Base-by-base conservation (phyloP, 768 basidiomycete genomes). In the Russula olivacea region DNA sequence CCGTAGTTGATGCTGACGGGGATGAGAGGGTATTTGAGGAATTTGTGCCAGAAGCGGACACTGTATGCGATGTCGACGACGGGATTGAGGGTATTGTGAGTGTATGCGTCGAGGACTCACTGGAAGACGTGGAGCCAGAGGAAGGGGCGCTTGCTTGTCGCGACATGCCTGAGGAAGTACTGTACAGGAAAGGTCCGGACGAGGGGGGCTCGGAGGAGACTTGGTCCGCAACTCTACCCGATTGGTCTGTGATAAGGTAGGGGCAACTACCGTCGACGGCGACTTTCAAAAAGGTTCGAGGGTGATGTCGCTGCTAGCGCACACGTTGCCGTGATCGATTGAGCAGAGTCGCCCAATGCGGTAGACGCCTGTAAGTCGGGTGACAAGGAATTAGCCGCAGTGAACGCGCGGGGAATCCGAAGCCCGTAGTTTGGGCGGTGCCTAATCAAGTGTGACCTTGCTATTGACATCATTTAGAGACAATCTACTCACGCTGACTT, bases 261-360 rank as follows among this genome's bases (percentile, higher is more conserved):
- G 53, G 36, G 25, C 43, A 14, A 21, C 47, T 53, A 38, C 30
- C 21, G 41, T 58, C 34, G 58, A 59, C 63, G 63, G 63, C 63
- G 58, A 59, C 58, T 55, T 64, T 21, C n/a, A n/a, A 59, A 64
- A 59, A 41, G 23, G 58, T 64, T 64, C 36, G 47, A 25, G 63
- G 58, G 63, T 59, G 63, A 48, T 59, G 53, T 55, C 36, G 40
- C n/a, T n/a, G 63, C 9, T 9, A 25, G 58, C 36, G 48, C 47
- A 30, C 43, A 56, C 30, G 57, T 53, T 34, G 57, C 47, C 36
- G 57, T 48, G 61, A 58, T 51, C 52, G 51, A 48, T 52, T 47
- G 61, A 0, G 30, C 6, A 15, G 64, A 58, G 45, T 21, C 48
- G 43, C 61, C 38, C 23, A 8, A 10, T n/a, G 43, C 17, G 21